phyloP scores from a whole-genome alignment of 179 eudicot species.

The Spinacia oleracea region DNA sequence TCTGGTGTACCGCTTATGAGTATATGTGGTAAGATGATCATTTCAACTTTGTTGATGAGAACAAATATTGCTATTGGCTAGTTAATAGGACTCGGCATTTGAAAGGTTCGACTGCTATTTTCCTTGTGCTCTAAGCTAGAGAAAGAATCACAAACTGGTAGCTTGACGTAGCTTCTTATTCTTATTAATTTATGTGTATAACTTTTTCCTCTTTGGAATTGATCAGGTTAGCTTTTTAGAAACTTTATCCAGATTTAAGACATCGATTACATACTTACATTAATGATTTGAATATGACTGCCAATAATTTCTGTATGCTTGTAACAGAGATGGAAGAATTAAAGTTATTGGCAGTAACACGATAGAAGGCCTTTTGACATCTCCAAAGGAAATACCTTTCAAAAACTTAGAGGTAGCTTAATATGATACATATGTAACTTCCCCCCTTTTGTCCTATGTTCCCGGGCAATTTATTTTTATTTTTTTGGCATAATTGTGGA shows the following conservation, averaged over 20 bases:
- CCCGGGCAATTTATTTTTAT: neutral
- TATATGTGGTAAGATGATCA: neutral
- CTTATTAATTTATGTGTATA: neutral
- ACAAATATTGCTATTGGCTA: neutral
- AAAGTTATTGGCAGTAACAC: slow-evolving; percentile 84
- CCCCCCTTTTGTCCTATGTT: neutral
- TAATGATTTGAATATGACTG: neutral
- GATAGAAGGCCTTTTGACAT: slow-evolving; percentile 85
- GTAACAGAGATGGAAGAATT: slow-evolving; percentile 87
- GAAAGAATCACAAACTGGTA: slow-evolving; percentile 9
- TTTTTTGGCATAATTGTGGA: neutral
- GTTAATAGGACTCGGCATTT: neutral
- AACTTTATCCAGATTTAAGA: neutral
- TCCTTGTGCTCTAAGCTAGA: neutral
- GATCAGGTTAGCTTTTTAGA: neutral
- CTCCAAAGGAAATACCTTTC: slow-evolving; percentile 70
- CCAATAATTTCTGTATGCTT: slow-evolving; percentile 11
- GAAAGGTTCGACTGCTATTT: neutral
- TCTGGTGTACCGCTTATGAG: neutral
- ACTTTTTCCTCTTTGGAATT: neutral
- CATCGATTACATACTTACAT: neutral
- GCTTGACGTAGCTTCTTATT: neutral
- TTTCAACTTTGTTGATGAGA: neutral
- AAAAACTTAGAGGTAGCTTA: slow-evolving; percentile 79
- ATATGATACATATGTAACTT: neutral